phyloP scores from a whole-genome alignment of 139 green algal genomes.

The Tetratostichococcus sp. region DNA sequence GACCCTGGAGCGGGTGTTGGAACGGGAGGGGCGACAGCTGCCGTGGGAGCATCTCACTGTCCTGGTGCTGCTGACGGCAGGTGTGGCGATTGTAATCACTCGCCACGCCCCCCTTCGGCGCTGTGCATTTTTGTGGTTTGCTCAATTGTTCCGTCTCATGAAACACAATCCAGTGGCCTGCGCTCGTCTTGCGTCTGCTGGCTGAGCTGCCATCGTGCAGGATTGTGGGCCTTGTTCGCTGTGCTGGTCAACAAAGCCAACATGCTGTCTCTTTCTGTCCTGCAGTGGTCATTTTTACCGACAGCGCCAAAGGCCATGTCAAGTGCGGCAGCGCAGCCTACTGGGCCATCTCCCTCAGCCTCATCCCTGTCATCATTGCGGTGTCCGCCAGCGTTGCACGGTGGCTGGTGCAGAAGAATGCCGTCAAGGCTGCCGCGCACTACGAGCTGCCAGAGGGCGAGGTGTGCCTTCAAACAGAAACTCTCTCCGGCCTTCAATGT shows the following conservation, averaged over 20 bases:
- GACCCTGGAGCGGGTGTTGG: slow-evolving; percentile 8
- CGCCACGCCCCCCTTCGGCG: too few species aligned
- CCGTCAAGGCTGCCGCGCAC: background rate
- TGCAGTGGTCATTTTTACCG: slow-evolving; percentile 26
- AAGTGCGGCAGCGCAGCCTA: slow-evolving; percentile 42
- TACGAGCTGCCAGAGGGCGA: background rate
- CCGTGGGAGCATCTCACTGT: slow-evolving; percentile 8
- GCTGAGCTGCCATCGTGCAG: too few species aligned
- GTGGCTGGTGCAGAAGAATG: background rate
- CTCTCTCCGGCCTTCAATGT: too few species aligned
- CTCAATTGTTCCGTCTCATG: too few species aligned
- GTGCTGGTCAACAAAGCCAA: too few species aligned
- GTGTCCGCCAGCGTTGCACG: background rate
- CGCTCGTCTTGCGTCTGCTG: too few species aligned
- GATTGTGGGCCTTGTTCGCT: too few species aligned
- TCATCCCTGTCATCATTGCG: slow-evolving; percentile 31
- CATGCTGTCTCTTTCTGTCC: too few species aligned
- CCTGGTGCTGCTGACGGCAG: slow-evolving; percentile 5
- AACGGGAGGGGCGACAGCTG: slow-evolving; percentile 5
- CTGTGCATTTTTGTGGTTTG: too few species aligned
- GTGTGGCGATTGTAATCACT: too few species aligned
- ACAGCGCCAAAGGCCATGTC: slow-evolving; percentile 18
- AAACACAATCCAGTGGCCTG: too few species aligned
- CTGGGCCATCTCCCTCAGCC: slow-evolving; percentile 38
- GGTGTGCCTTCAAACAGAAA: background rate